Evolutionary conservation across 2,329 filamentous ascomycete species (phyloP), one percentile per base, ranked within the genome.

Genomic region (Uncinocarpus reesii): DNA sequence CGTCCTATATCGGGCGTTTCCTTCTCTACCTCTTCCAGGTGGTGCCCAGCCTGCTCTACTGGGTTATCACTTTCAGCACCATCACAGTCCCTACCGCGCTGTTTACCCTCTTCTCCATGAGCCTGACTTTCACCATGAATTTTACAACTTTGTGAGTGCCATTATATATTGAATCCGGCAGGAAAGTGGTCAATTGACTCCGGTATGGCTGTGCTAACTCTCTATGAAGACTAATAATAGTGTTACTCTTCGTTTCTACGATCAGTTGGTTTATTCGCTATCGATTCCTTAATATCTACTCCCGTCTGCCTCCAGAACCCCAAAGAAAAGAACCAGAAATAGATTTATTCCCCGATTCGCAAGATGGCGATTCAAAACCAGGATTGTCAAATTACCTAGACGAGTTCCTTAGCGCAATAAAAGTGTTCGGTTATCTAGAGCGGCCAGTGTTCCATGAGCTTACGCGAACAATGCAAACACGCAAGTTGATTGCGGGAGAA

Each of bases 371-470:
- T 53, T 81, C 81, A 24, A 98, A 98, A 65, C 82, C 88, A 0
- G 92, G 90, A 0, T 73, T 98, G 37, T 81, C 87, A n/a, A 98
- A 89, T 63, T 98, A 98, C 58, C 75, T 98, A 21, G 92, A 98
- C 66, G 93, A 98, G 65, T 98, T 98, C 58, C 72, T 98, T 18
- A 96, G 89, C 62, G 92, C 93, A 24, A 98, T 98, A 71, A 98
- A 96, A 67, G 92, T 98, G 50, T 98, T 98, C 68, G 92, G 92
- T 7, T 98, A 96, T 62, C 73, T 98, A 36, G 92, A 98, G 64
- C 80, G 92, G 21, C 88, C 92, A 0, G 92, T 98, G 35, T 98
- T 98, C 61, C 93, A 98, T 61, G 92, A 98, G 67, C 77, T 98
- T 58, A 98, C 92, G 0, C 77, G 92, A 51, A 95, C 89, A 51